These are phyloP conservation scores for Dorcoceras hygrometricum DNA, from an alignment of 257 asterid species.

Conservation along the genomic window DNA sequence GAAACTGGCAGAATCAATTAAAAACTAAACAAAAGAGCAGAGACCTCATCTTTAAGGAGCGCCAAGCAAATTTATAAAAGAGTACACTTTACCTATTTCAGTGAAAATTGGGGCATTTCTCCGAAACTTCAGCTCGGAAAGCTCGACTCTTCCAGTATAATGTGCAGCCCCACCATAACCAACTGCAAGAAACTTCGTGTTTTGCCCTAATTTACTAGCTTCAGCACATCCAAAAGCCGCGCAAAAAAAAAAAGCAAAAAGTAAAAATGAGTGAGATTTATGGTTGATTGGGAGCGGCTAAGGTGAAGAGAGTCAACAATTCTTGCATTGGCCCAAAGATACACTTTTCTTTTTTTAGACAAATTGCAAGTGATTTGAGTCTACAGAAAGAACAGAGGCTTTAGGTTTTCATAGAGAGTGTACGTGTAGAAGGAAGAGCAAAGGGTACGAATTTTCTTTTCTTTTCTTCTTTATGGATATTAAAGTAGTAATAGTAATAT, in stretches of 20 bases:
- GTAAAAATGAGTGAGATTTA: constrained; percentile 7
- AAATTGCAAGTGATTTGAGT: constrained; percentile 22
- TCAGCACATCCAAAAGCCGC: constrained; percentile 30
- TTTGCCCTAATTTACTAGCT: constrained; percentile 39
- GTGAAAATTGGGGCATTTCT: constrained; percentile 40
- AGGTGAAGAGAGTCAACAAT: constrained; percentile 32
- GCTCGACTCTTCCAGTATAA: constrained; percentile 26
- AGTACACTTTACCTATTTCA: constrained; percentile 33
- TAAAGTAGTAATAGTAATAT: constrained; percentile 7
- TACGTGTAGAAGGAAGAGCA: constrained; percentile 41
- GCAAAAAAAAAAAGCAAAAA: constrained; percentile 12
- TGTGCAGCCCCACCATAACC: constrained; percentile 35
- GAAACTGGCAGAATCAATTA: too few relatives aligned
- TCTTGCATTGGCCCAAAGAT: constrained; percentile 28
- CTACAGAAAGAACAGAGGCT: constrained; percentile 27
- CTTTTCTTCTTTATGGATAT: constrained; percentile 19
- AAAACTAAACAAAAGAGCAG: constrained; percentile 16
- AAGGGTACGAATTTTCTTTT: constrained; percentile 31
- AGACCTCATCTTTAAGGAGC: constrained; percentile 24
- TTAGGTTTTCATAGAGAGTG: constrained; percentile 37
- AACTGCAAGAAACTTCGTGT: constrained; percentile 39
- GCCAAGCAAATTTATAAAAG: constrained; percentile 12
- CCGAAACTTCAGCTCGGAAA: constrained; percentile 31
- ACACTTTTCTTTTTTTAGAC: constrained; percentile 21
- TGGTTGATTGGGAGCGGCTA: constrained; percentile 21